Evolutionary conservation across 2,329 filamentous ascomycete genomes (phyloP).

Genomic region (Biscogniauxia sp.): DNA sequence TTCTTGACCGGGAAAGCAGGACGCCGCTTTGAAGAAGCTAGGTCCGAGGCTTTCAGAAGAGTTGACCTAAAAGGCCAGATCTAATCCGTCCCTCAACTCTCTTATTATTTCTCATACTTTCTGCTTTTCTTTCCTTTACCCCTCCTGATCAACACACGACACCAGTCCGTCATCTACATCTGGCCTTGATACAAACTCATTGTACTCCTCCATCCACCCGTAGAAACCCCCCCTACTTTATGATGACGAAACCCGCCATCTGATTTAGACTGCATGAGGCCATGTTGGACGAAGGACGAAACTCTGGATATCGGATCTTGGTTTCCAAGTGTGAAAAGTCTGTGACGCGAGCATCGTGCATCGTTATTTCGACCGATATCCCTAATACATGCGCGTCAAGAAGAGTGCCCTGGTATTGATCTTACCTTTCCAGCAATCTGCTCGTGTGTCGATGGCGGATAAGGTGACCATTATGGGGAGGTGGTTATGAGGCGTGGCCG

Average conservation of each 20-base stretch:
- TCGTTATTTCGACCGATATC: slow-evolving; percentile 19
- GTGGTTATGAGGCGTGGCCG: neutral
- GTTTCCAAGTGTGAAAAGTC: slow-evolving; percentile 17
- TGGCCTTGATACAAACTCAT: neutral
- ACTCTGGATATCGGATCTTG: slow-evolving; percentile 17
- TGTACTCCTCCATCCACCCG: slow-evolving; percentile 1
- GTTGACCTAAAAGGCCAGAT: slow-evolving; percentile 99
- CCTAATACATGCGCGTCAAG: slow-evolving; percentile 6
- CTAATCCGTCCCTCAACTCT: slow-evolving; percentile 43
- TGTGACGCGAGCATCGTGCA: slow-evolving; percentile 16
- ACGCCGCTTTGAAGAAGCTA: slow-evolving; percentile 70
- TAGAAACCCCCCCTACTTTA: slow-evolving; percentile 6
- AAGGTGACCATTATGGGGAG: slow-evolving; percentile 6
- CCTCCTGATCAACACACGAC: slow-evolving; percentile 3
- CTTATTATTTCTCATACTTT: slow-evolving; percentile 19
- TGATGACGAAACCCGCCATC: slow-evolving; percentile 8
- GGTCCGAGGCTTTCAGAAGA: slow-evolving; percentile 71
- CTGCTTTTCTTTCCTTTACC: slow-evolving; percentile 10
- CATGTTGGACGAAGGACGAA: slow-evolving; percentile 9
- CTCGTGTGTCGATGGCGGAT: slow-evolving; percentile 4
- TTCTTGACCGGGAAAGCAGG: slow-evolving; percentile 74
- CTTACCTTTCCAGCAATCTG: slow-evolving; percentile 18
- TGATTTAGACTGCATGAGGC: slow-evolving; percentile 10
- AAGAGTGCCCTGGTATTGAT: slow-evolving; percentile 15
- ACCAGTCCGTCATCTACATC: neutral